A percentile compares a stretch with the other conserved stretches of the same genome.
phyloP scores from a whole-genome alignment of 768 basidiomycete species.

The Naganishia vaughanmartiniae region DNA sequence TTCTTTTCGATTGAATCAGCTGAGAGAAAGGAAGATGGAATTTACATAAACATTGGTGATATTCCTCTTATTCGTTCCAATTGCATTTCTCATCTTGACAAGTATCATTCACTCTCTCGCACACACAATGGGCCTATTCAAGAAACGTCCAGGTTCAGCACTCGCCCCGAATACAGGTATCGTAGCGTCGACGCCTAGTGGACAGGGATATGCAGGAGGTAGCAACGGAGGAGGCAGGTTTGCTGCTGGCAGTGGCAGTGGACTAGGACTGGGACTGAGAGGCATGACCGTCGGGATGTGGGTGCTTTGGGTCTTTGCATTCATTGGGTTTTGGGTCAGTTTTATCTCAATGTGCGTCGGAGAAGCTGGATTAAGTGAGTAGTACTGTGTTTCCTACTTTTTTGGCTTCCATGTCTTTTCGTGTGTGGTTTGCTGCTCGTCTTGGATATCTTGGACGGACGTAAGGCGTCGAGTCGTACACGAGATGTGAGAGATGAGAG shows the following conservation, averaged over 20 bases:
- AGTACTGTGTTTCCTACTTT: neutral
- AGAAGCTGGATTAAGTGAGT: slow-evolving; percentile 49
- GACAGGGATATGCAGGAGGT: neutral
- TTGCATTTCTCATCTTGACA: neutral
- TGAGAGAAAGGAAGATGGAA: neutral
- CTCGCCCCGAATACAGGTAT: neutral
- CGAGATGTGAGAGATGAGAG: too few species aligned
- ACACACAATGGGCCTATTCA: slow-evolving; percentile 14
- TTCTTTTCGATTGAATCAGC: neutral
- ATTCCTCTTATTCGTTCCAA: neutral
- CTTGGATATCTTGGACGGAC: too few species aligned
- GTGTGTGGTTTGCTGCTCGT: neutral
- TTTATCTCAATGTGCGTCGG: slow-evolving; percentile 58
- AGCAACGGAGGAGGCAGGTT: neutral
- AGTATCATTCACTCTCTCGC: too few species aligned
- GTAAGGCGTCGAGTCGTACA: too few species aligned
- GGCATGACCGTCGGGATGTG: slow-evolving; percentile 14
- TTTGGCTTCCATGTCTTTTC: neutral
- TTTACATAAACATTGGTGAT: neutral
- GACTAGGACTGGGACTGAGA: too few species aligned
- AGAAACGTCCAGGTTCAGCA: slow-evolving; percentile 5
- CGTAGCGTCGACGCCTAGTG: neutral
- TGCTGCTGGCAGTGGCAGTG: neutral
- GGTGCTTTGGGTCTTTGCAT: slow-evolving; percentile 54
- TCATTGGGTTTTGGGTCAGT: slow-evolving; percentile 60